Base-by-base conservation (phyloP, 495 filamentous ascomycete species). In the Peziza echinospora region DNA sequence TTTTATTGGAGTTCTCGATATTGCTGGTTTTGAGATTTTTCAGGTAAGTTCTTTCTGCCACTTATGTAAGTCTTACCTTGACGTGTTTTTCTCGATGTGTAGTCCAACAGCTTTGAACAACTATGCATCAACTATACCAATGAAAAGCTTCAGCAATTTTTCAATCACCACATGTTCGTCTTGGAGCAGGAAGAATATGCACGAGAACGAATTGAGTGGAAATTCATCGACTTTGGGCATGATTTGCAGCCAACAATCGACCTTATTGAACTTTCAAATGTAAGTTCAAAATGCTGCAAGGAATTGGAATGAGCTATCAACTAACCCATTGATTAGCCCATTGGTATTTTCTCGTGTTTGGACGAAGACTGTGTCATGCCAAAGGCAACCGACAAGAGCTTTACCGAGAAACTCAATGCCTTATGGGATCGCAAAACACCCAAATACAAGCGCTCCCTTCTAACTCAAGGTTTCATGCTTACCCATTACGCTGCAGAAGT, bases 121-220 rank as follows among this genome's bases (percentile, higher is more conserved):
- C 73, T 99, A 5, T 96, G 91, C 65, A 99, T 99, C 67, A 99
- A 99, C 59, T 99, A 96, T 64, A 96, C 91, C 48, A 99, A 99
- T 61, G 91, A 99, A 60, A 99, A 94, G 62, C 74, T 99, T 5
- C 91, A 99, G 60, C 91, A 99, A 53, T 99, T 96, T 61, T 99
- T 99, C 71, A 99, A 99, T 50, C 91, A 99, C 53, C 91, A 99
- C 66, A 99, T 99, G 91, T 99, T 99, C 60, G 91, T 99, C 19
- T 65, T 99, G 19, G 91, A 99, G 58, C 91, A 99, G 58, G 91
- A 99, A 59, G 91, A 99, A 62, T 99, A 99, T 62, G 86, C 91
- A 13, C 65, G 86, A 43, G 91, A 99, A 59, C 82, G 93, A 60
- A 99, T 99, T 54, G 87, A 99, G 64, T 99, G 91, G 91, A 84